Evolutionary conservation across 176 grass and related monocot species (phyloP), one percentile per base, ranked within the genome.

Genomic region (Zoysia japonica): DNA sequence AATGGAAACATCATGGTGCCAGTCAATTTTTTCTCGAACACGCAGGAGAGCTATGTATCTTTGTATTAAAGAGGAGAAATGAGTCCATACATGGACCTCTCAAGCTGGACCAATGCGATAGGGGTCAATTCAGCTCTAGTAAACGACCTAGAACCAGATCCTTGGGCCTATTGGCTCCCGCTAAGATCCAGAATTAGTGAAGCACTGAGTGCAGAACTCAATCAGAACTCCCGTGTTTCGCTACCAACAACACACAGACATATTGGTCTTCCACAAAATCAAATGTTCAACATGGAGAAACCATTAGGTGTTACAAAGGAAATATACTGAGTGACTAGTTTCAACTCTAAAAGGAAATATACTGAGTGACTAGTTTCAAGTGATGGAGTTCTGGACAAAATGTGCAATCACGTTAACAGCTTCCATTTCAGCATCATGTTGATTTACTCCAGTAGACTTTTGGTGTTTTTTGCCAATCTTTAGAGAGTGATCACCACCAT

Each of bases 401-500:
- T 94, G 79, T 7, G 70, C 69, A 40, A 94, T 94, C 64, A 70
- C 89, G 65, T 90, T 84, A 54, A 85, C 77, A 84, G 91, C 89
- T 88, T 77, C 62, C 49, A 36, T 65, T 90, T 92, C 94, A 36
- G 88, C 83, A 84, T 59, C 72, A 57, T 88, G 85, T 82, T 97
- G 89, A 60, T 76, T 83, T 79, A 90, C 39, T 47, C 83, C 80
- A 11, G 73, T 49, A 55, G 85, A 82, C 15, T 90, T 77, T 71
- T 88, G 94, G 79, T 86, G 84, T 11, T 82, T 97, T 80, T 93
- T 93, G 40, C 94, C 80, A 0, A 92, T 82, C 77, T 97, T 91
- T 53, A 97, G 88, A 67, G 91, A 93, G 87, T 97, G 94, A 46
- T 97, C 94, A 11, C 94, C 94, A 50, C 94, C 89, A 66, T 92